phyloP scores from a whole-genome alignment of 371 early-diverging fungal species.

The Rhizomucor pusillus region DNA sequence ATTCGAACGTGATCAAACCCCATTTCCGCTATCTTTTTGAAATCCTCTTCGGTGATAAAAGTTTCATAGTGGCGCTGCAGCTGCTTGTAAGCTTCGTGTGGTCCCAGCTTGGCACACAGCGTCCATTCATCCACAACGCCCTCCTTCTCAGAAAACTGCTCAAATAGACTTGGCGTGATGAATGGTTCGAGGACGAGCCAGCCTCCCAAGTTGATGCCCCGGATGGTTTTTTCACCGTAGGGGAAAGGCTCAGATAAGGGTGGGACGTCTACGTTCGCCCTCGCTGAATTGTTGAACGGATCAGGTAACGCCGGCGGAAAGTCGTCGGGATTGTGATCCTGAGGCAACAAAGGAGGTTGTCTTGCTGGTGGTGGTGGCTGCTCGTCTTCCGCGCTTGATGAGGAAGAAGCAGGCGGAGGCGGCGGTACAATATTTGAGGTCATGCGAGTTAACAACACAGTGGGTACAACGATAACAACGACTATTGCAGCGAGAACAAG shows the following conservation, averaged over 20 bases:
- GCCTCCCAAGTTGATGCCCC: constrained; percentile 75
- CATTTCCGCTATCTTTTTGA: constrained; percentile 52
- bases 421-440: too few species aligned
- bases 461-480: too few species aligned
- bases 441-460: too few species aligned
- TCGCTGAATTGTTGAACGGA: constrained; percentile 1
- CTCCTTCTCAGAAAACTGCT: constrained; percentile 38
- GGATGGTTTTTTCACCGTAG: constrained; percentile 52
- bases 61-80: constrained; percentile 60
- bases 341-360: too few species aligned
- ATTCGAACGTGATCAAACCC: constrained; percentile 77
- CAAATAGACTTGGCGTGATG: constrained; percentile 70
- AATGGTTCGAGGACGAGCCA: constrained; percentile 75
- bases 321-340: not conserved
- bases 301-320: constrained; percentile 3
- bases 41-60: constrained; percentile 72
- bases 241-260: constrained; percentile 50
- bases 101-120: constrained; percentile 57
- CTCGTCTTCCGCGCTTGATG: too few species aligned
- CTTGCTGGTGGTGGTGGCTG: too few species aligned
- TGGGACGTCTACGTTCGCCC: constrained; percentile 39
- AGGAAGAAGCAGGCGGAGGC: too few species aligned
- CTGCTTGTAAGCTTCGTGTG: constrained; percentile 43
- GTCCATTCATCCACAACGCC: constrained; percentile 63
- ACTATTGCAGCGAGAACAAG: too few species aligned